Base-by-base conservation (phyloP, 164 flowering plant genomes). In the Cinnamomum micranthum region DNA sequence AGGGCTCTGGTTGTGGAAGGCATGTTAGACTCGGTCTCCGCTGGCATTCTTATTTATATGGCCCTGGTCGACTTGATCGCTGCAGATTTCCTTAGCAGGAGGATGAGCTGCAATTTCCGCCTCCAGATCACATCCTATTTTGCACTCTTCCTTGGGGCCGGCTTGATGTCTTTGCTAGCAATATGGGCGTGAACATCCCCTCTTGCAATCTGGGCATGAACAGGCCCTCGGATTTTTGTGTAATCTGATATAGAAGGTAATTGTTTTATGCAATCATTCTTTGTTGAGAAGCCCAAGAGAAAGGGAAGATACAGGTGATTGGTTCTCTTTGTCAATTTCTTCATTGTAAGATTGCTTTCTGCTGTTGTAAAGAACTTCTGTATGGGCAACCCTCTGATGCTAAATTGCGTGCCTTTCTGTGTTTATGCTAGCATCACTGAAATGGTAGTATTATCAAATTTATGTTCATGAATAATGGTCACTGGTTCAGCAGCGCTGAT, bases 21-120 rank as follows among this genome's bases (percentile, higher is more conserved):
- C 52, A 81, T 87, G 22, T 77, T 95, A 35, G 95, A 95, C 63
- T 91, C 90, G 0, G 22, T 92, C 9, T 93, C 99, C 1, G 97
- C 98, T 7, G 99, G 99, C 12, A 93, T 95, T 60, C 82, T 95
- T 6, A 82, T 95, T 0, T 95, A 95, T 77, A 95, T 95, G 99
- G 92, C 99, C 28, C 80, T 95, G 74, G 99, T 95, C 9, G 99
- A 95, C 74, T 78, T 95, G 5, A 93, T 95, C 50, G 99, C 98
- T 1, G 98, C 97, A 1, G 99, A 95, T 81, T 95, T 95, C 76
- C 77, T 95, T 72, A 92, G 98, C 73, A 91, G 89, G 87, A 91
- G 87, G 77, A 95, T 95, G 96, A 93, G 90, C 67, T 90, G 97
- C 85, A 90, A 95, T 79, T 70, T 80, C 12, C 87, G 88, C 60